Evolutionary conservation across 345 rosid species (phyloP), one percentile per base, ranked within the genome.

Genomic region (Balakata baccata): DNA sequence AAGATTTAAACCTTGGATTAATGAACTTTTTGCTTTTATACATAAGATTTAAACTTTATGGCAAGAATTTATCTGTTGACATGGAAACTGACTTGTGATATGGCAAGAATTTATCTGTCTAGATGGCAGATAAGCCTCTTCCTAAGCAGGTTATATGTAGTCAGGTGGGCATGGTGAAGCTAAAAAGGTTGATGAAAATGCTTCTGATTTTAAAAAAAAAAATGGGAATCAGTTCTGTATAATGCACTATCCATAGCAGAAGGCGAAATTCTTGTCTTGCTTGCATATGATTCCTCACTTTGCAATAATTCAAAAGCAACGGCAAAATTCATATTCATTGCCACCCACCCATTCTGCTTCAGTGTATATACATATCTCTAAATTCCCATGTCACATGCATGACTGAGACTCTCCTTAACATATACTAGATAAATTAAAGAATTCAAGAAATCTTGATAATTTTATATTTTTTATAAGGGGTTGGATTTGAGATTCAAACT

Each of bases 281-380:
- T 80, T 70, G 75, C 83, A 75, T 81, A 79, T 76, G 81, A 78
- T 85, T 86, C 78, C 79, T 73, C 37, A 16, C 81, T 77, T 74
- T 60, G 74, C 91, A 90, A 90, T 92, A 89, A 92, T 90, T 83
- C 85, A 56, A 62, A 87, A 84, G 86, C 73, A 78, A 73, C 54
- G 66, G 46, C 73, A 84, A 84, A 86, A 90, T 89, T 86, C 88
- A 87, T 53, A 73, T 82, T 81, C 79, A 70, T 69, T 71, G 77
- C 63, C 77, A 58, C 64, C 29, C 47, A 43, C 69, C 4, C 43
- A 39, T 20, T 64, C 63, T 66, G 22, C 60, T 57, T 29, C 34
- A 66, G 43, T 66, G 78, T 73, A 73, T 62, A 74, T 75, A 71
- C 81, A 74, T 81, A 74, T 74, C 77, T 71, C 70, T 66, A 25